Percentiles rank a stretch among this genome's conserved stretches.
phyloP scores from a whole-genome alignment of 768 basidiomycete genomes.

The Gymnopilus dilepis region DNA sequence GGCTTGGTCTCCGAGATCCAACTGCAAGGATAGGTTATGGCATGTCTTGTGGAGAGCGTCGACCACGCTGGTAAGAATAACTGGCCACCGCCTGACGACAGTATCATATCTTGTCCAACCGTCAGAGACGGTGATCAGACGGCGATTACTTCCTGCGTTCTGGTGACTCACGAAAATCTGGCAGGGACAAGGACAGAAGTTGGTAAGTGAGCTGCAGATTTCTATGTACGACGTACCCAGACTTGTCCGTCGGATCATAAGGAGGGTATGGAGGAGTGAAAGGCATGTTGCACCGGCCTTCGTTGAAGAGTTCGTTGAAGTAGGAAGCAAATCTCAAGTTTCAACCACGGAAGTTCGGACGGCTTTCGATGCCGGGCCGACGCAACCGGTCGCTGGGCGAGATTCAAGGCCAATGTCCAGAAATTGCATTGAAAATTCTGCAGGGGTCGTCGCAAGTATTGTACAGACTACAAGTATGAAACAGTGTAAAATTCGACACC shows the following conservation, averaged over 20 bases:
- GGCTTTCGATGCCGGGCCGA: too few relatives aligned
- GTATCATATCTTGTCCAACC: constrained; percentile 68
- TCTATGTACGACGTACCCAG: constrained; percentile 49
- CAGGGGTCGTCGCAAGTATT: not conserved
- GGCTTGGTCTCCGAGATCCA: constrained; percentile 29
- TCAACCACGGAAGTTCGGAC: not conserved
- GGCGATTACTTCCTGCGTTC: not conserved
- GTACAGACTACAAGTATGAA: not conserved
- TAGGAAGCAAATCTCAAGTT: not conserved
- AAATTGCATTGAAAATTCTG: not conserved
- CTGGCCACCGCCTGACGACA: constrained; percentile 79
- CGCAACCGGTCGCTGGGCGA: not conserved
- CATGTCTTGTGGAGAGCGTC: constrained; percentile 75
- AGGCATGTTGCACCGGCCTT: constrained; percentile 24
- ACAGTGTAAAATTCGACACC: not conserved
- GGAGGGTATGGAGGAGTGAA: constrained; percentile 60
- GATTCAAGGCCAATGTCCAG: not conserved
- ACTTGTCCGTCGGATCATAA: constrained; percentile 75
- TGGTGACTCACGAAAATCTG: constrained; percentile 63
- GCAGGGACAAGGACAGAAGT: not conserved
- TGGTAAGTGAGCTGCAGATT: too few relatives aligned
- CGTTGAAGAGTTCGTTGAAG: too few relatives aligned
- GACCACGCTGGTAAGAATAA: constrained; percentile 82
- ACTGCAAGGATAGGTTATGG: constrained; percentile 58
- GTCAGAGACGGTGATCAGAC: not conserved